These are phyloP conservation scores for Lodderomyces beijingensis DNA, from an alignment of 1,139 yeast genomes.

Conservation along the genomic window DNA sequence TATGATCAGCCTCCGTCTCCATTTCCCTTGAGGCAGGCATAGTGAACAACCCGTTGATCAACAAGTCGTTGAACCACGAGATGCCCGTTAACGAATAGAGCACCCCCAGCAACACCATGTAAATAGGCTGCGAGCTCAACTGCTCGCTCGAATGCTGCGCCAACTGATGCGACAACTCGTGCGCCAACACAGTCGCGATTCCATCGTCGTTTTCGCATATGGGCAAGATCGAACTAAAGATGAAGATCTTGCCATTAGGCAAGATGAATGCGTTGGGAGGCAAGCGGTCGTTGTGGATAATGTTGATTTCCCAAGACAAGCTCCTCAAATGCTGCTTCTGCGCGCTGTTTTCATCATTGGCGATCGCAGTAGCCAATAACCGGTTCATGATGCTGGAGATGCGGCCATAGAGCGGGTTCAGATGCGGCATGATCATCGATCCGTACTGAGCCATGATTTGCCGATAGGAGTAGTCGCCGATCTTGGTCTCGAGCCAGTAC, in stretches of 20 bases:
- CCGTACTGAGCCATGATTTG: conserved; percentile 52
- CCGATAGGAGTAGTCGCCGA: conserved; percentile 68
- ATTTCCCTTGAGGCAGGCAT: conserved; percentile 86
- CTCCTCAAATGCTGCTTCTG: conserved; percentile 32
- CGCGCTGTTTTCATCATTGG: conserved; percentile 17
- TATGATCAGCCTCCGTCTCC: conserved; percentile 95
- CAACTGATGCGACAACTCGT: conserved; percentile 89
- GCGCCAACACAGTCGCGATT: conserved; percentile 87
- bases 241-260: conserved; percentile 94
- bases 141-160: conserved; percentile 91
- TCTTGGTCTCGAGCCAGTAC: conserved; percentile 54
- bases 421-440: conserved; percentile 43
- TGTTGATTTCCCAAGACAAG: conserved; percentile 77
- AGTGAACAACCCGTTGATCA: conserved; percentile 57
- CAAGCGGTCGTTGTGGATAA: conserved; percentile 55
- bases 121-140: conserved; percentile 60
- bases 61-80: conserved; percentile 43
- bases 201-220: conserved; percentile 84
- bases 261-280: conserved; percentile 96
- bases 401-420: conserved; percentile 51
- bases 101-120: conserved; percentile 46
- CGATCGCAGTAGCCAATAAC: conserved; percentile 55
- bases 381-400: conserved; percentile 60
- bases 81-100: conserved; percentile 36
- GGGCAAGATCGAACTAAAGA: conserved; percentile 73